phyloP scores from a whole-genome alignment of 805 yeast species.

The Candida orba region DNA sequence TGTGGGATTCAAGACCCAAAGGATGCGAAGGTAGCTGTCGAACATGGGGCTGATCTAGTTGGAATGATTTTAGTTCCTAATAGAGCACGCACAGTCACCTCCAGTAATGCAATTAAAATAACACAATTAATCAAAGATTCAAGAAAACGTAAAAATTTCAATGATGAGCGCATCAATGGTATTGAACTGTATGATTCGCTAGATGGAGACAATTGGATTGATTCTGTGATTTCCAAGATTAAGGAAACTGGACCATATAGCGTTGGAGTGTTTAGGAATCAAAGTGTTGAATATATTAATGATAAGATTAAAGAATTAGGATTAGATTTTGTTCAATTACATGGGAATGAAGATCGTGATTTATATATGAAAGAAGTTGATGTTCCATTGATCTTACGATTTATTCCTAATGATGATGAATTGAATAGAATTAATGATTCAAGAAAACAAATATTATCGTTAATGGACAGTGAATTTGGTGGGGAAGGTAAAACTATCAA shows the following conservation, averaged over 20 bases:
- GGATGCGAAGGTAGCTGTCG: conserved; percentile 67
- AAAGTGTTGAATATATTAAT: conserved; percentile 55
- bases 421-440: conserved; percentile 26
- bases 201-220: conserved; percentile 2
- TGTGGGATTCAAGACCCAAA: conserved; percentile 72
- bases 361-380: conserved; percentile 28
- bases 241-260: conserved; percentile 49
- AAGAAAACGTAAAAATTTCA: conserved; percentile 32
- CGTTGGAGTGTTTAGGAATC: conserved; percentile 91
- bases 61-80: conserved; percentile 88
- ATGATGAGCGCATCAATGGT: conserved; percentile 5
- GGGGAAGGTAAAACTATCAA: conserved; percentile 83
- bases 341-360: conserved; percentile 62
- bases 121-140: background rate
- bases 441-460: conserved; percentile 42
- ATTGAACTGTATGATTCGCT: background rate
- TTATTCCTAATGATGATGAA: conserved; percentile 48
- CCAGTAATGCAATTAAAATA: conserved; percentile 31
- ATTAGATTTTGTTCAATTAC: conserved; percentile 80
- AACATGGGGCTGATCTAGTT: conserved; percentile 63
- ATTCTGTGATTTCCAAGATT: conserved; percentile 15
- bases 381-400: conserved; percentile 68
- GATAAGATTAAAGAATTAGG: conserved; percentile 32
- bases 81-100: conserved; percentile 60
- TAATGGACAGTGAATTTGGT: conserved; percentile 84